Evolutionary conservation across 495 filamentous ascomycete genomes (phyloP).

Genomic region (Aspergillus campestris): DNA sequence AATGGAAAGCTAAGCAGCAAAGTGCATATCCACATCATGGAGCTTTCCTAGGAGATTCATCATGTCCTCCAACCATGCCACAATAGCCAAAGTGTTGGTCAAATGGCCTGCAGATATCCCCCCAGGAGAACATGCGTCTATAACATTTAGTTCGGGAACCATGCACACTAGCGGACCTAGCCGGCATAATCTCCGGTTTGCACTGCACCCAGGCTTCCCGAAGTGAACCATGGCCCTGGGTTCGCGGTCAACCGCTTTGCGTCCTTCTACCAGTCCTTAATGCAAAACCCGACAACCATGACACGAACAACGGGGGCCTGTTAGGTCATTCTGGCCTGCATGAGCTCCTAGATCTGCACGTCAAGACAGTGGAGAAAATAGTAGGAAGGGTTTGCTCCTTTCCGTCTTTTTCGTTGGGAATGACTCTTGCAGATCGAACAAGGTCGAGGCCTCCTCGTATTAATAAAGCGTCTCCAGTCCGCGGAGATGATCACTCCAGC

Average conservation of each 20-base stretch:
- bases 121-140: not conserved
- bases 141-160: not conserved
- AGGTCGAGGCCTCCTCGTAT: too few species aligned
- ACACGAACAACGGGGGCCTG: constrained; percentile 8
- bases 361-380: not conserved
- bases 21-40: too few species aligned
- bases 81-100: too few species aligned
- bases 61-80: too few species aligned
- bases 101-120: too few species aligned
- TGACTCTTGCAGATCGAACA: not conserved
- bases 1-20: too few species aligned
- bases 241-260: constrained; percentile 14
- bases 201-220: constrained; percentile 20
- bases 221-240: constrained; percentile 38
- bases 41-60: too few species aligned
- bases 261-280: constrained; percentile 8
- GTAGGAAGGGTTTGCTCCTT: not conserved
- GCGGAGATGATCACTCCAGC: too few species aligned
- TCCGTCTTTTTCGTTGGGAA: not conserved
- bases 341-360: constrained; percentile 9
- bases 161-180: constrained; percentile 19
- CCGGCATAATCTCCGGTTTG: constrained; percentile 15
- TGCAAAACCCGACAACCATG: constrained; percentile 24
- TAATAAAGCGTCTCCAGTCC: too few species aligned
- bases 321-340: constrained; percentile 17